These are phyloP conservation scores for Metschnikowia anglica DNA, from an alignment of 805 yeast genomes.

Conservation along the genomic window DNA sequence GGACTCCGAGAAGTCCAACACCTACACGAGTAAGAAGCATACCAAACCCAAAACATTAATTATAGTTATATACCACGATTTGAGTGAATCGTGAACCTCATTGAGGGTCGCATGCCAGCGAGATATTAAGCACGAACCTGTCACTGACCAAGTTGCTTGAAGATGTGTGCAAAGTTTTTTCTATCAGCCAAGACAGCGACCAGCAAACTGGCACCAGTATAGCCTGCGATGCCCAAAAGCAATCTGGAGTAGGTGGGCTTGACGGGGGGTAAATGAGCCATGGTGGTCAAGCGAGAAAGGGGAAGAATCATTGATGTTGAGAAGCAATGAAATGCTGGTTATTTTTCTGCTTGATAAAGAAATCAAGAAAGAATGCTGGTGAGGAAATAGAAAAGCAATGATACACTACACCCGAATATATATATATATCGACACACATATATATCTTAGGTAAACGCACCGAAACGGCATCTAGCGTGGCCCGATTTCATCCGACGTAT, in stretches of 20 bases:
- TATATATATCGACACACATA: too few species aligned
- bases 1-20: constrained; percentile 20
- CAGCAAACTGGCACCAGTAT: constrained; percentile 27
- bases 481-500: too few species aligned
- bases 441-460: too few species aligned
- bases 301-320: constrained; percentile 10
- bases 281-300: constrained; percentile 9
- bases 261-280: constrained; percentile 14
- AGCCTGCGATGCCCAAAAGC: constrained; percentile 24
- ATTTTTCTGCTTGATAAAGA: neutral
- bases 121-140: neutral
- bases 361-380: neutral
- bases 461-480: too few species aligned
- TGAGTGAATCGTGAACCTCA: neutral
- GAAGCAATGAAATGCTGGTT: neutral
- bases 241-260: constrained; percentile 19
- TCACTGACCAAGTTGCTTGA: constrained; percentile 32
- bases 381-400: neutral
- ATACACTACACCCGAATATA: too few species aligned
- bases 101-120: neutral
- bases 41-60: constrained; percentile 3
- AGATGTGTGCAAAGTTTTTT: constrained; percentile 28
- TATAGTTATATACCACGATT: constrained; percentile 1
- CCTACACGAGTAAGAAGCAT: constrained; percentile 1
- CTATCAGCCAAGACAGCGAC: constrained; percentile 34